phyloP scores from a whole-genome alignment of 345 rosid species.

The Pseudoturritis turrita region DNA sequence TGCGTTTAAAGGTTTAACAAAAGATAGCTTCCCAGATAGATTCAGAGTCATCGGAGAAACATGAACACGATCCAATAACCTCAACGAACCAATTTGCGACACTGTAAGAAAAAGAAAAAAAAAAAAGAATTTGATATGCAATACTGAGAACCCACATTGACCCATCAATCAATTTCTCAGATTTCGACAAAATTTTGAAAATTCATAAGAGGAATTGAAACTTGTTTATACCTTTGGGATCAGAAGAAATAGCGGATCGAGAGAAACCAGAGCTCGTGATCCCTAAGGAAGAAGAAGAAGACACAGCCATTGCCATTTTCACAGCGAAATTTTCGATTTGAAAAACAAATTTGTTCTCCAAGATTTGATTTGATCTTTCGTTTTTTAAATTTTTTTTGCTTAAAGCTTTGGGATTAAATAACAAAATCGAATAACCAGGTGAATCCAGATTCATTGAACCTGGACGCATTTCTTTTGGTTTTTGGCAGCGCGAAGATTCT shows the following conservation, averaged over 20 bases:
- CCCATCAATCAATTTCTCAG: constrained; percentile 5
- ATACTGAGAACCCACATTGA: background rate
- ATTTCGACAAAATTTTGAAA: background rate
- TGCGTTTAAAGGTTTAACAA: constrained; percentile 49
- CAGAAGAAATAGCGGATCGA: constrained; percentile 28
- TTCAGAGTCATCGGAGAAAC: constrained; percentile 34
- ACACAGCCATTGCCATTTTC: constrained; percentile 45
- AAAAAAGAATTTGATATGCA: background rate
- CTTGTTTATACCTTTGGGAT: constrained; percentile 37
- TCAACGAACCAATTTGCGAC: constrained; percentile 50
- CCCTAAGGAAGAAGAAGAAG: constrained; percentile 36
- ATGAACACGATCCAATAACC: constrained; percentile 37
- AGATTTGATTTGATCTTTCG: background rate
- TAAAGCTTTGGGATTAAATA: constrained; percentile 6
- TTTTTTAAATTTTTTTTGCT: background rate
- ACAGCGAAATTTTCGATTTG: background rate
- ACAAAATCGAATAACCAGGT: background rate
- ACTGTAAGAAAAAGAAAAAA: constrained; percentile 28
- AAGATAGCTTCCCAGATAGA: constrained; percentile 39
- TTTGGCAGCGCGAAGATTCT: background rate
- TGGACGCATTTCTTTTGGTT: constrained; percentile 8
- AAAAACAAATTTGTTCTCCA: background rate
- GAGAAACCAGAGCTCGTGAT: constrained; percentile 22
- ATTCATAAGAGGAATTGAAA: background rate
- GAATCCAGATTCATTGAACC: constrained; percentile 37